A percentile compares a stretch with the other conserved stretches of the same genome.
These are phyloP conservation scores for Rubus parviflorus DNA, from an alignment of 306 rosid species.

Conservation along the genomic window DNA sequence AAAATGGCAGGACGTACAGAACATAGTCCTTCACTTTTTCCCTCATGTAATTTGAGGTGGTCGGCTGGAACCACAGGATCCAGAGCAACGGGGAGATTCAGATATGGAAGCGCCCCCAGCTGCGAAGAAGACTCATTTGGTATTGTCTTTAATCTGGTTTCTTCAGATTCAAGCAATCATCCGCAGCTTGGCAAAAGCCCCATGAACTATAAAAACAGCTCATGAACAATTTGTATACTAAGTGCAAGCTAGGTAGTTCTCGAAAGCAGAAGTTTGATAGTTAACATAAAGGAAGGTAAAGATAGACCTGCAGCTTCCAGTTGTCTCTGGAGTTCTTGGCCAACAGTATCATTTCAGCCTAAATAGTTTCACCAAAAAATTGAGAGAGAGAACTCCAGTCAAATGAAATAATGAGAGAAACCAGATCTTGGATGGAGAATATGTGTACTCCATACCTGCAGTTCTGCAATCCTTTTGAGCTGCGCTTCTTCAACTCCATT, in stretches of 20 bases:
- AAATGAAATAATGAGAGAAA: constrained; percentile 4
- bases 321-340: constrained; percentile 89
- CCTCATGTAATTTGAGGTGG: too few species aligned
- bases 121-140: too few species aligned
- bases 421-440: too few species aligned
- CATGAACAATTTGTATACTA: neutral
- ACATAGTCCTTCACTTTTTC: too few species aligned
- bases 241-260: neutral
- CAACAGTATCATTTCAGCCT: constrained; percentile 85
- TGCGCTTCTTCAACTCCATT: constrained; percentile 83
- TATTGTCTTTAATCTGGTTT: constrained; percentile 51
- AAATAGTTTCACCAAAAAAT: constrained; percentile 6
- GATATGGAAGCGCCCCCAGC: too few species aligned
- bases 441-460: too few species aligned
- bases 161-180: constrained; percentile 86
- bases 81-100: too few species aligned
- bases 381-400: neutral
- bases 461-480: constrained; percentile 71
- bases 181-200: constrained; percentile 52
- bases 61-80: too few species aligned
- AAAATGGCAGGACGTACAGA: too few species aligned
- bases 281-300: constrained; percentile 20
- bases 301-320: constrained; percentile 87
- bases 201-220: neutral
- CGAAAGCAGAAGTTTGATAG: neutral